Conservation (phyloP, 2,329 filamentous ascomycete genomes). For the Ophiocordyceps australis region DNA sequence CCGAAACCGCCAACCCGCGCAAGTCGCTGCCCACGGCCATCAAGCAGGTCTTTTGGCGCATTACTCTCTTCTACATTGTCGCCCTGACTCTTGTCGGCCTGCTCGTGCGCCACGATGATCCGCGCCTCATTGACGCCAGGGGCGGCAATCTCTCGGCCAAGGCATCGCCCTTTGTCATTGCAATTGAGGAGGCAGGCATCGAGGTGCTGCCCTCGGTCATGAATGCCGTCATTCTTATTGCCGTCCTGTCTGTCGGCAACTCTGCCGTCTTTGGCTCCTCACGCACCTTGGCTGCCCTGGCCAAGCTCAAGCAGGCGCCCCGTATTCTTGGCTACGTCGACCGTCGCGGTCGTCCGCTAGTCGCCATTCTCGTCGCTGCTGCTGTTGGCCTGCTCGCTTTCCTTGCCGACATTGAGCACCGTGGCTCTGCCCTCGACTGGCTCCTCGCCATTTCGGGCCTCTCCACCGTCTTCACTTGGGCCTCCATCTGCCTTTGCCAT, state of each 20-base stretch:
- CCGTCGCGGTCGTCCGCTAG: slow-evolving; percentile 60
- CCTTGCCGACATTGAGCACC: slow-evolving; percentile 45
- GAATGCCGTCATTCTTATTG: slow-evolving; percentile 87
- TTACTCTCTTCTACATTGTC: slow-evolving; percentile 77
- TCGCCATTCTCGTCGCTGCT: slow-evolving; percentile 52
- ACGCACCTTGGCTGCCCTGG: slow-evolving; percentile 73
- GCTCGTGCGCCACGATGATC: slow-evolving; percentile 57
- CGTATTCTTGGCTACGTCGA: slow-evolving; percentile 65
- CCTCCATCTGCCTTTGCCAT: slow-evolving; percentile 73
- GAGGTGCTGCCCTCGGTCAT: slow-evolving; percentile 68
- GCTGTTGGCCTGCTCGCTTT: slow-evolving; percentile 54
- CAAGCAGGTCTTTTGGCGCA: slow-evolving; percentile 93
- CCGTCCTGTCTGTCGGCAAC: slow-evolving; percentile 82
- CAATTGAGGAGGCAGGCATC: slow-evolving; percentile 73
- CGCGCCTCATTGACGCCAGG: slow-evolving; percentile 37
- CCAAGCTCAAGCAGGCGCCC: slow-evolving; percentile 74
- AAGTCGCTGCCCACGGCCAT: slow-evolving; percentile 73
- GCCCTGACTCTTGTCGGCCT: slow-evolving; percentile 67
- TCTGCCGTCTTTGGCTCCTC: slow-evolving; percentile 84
- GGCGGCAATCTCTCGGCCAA: slow-evolving; percentile 43
- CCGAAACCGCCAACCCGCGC: slow-evolving; percentile 61
- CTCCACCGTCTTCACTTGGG: slow-evolving; percentile 64
- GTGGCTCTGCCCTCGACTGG: slow-evolving; percentile 57
- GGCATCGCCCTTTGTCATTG: slow-evolving; percentile 85
- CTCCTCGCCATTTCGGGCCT: slow-evolving; percentile 58